Evolutionary conservation across 805 yeast genomes (phyloP).

Genomic region (Trichomonascus vanleenenianus): DNA sequence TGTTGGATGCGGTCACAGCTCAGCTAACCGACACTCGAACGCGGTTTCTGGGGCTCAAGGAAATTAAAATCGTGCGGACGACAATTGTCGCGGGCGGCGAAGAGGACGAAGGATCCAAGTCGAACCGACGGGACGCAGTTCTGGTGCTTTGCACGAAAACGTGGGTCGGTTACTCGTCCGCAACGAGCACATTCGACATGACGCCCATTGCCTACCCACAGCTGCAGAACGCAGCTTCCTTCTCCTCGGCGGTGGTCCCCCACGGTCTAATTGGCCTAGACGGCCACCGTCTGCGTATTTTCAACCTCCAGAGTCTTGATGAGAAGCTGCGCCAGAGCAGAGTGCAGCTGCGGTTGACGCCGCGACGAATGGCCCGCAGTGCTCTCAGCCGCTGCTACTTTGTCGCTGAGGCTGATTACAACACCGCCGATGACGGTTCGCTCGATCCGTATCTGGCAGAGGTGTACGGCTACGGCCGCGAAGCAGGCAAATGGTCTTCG

Average conservation of each 20-base stretch:
- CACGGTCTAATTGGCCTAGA: constrained; percentile 59
- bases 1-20: constrained; percentile 53
- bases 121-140: constrained; percentile 22
- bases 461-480: neutral
- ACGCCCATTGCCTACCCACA: constrained; percentile 40
- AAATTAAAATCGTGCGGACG: constrained; percentile 44
- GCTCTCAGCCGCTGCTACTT: constrained; percentile 25
- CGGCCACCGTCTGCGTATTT: constrained; percentile 45
- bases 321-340: constrained; percentile 13
- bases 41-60: constrained; percentile 65
- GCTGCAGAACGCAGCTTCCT: constrained; percentile 39
- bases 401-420: constrained; percentile 40
- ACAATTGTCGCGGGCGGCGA: constrained; percentile 13
- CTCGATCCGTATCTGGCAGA: neutral
- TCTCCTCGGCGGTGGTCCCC: constrained; percentile 54
- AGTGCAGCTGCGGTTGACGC: constrained; percentile 12
- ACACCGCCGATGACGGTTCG: constrained; percentile 18
- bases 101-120: constrained; percentile 10
- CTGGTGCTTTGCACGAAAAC: constrained; percentile 47
- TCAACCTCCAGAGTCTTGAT: constrained; percentile 24
- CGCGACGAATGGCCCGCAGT: constrained; percentile 12
- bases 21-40: constrained; percentile 54
- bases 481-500: constrained; percentile 38
- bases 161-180: constrained; percentile 44
- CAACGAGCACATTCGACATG: constrained; percentile 30